These are phyloP conservation scores for Dittrichia graveolens DNA, from an alignment of 129 eudicot genomes.

Conservation along the genomic window DNA sequence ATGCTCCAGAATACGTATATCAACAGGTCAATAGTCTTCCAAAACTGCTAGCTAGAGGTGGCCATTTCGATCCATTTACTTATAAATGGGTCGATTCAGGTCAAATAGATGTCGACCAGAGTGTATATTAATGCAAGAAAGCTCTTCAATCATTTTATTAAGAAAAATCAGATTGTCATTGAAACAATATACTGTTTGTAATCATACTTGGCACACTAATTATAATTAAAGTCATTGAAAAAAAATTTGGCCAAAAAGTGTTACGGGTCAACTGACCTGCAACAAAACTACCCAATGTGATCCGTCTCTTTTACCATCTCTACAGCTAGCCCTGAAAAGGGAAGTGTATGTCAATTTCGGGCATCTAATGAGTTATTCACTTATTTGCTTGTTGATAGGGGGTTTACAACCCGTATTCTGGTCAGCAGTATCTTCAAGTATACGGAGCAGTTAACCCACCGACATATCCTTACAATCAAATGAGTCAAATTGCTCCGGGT, in stretches of 20 bases:
- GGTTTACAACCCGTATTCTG: conserved; percentile 67
- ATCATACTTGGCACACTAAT: neutral
- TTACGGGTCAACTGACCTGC: neutral
- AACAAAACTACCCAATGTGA: neutral
- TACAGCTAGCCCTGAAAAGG: conserved; percentile 1
- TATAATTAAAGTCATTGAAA: neutral
- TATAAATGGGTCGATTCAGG: neutral
- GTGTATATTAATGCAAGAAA: neutral
- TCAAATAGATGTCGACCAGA: neutral
- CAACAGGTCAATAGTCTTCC: conserved; percentile 65
- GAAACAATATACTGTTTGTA: neutral
- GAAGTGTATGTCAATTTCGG: neutral
- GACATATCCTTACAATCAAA: conserved; percentile 78
- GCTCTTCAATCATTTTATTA: neutral
- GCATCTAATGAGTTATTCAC: conserved; percentile 3
- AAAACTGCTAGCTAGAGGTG: conserved; percentile 11
- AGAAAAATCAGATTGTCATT: neutral
- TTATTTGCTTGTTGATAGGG: conserved; percentile 47
- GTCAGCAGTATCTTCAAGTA: conserved; percentile 85
- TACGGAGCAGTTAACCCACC: conserved; percentile 70
- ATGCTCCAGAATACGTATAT: conserved; percentile 79
- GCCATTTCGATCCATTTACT: neutral
- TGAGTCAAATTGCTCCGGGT: conserved; percentile 63
- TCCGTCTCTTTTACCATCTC: neutral
- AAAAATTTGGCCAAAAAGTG: conserved; percentile 1